Evolutionary conservation across 140 eudicot genomes (phyloP), one percentile per base, ranked within the genome.

Genomic region (Oenanthe javanica): DNA sequence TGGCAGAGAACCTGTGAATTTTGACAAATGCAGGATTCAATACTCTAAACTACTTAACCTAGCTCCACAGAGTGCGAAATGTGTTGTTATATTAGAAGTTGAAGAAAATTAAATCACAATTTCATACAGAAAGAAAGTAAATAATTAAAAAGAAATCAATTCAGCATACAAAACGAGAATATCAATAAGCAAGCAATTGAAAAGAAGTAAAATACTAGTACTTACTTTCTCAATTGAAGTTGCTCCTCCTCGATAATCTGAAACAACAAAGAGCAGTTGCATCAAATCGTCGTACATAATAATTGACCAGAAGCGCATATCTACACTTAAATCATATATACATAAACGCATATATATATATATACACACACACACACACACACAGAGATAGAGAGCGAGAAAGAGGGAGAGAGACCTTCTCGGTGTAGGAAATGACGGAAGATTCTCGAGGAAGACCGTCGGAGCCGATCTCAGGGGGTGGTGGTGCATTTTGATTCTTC

Each of bases 361-460:
- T 31, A 31, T 36, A 31, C 1, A 31, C 36, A 31, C 36, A 31
- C 36, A 31, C 36, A 19, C 1, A 61, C 1, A 8, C 14, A n/a
- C 36, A 61, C 31, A 59, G 66, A 21, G 27, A 57, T 25, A 57
- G 77, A 67, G 57, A 31, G 64, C 38, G 75, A 73, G 18, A 18
- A 38, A 36, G 54, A 49, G 77, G 48, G 76, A 61, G 23, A 78
- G 76, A 9, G 27, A 94, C 98, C 89, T 88, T 93, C 80, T 94
- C 98, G 72, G 98, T 94, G 89, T 94, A 94, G 54, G 97, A 93
- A 82, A 94, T 89, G 89, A 90, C 83, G 21, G 98, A 96, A 50
- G 93, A 84, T 86, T 94, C 98, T 72, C 93, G 85, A 16, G 85
- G 72, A 50, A 94, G 90, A 72, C 98, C 98, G 79, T 94, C 98